Percentiles rank a stretch among this genome's conserved stretches.
phyloP scores from a whole-genome alignment of 306 rosid species.

The Prosopis cineraria region DNA sequence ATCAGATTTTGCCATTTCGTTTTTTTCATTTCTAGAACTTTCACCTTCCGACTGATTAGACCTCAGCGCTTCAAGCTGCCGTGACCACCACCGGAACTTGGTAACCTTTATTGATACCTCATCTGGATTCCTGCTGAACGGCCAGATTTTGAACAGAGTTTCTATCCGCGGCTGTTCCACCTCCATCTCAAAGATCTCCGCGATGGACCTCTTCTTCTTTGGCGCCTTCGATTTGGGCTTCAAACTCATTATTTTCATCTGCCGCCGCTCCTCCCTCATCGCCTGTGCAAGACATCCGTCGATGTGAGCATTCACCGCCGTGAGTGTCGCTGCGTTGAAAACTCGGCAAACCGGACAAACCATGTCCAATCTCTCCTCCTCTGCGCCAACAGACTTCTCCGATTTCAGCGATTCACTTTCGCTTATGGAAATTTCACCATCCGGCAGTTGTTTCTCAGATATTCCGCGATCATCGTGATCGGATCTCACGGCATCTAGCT shows the following conservation, averaged over 20 bases:
- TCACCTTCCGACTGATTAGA: conserved; percentile 37
- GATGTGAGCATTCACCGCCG: conserved; percentile 66
- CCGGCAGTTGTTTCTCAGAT: background rate
- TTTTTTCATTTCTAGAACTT: conserved; percentile 8
- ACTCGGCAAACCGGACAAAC: conserved; percentile 72
- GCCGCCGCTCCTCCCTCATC: conserved; percentile 45
- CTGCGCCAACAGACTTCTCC: background rate
- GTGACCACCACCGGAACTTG: conserved; percentile 80
- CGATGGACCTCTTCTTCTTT: conserved; percentile 84
- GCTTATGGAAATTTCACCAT: conserved; percentile 25
- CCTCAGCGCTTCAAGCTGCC: conserved; percentile 55
- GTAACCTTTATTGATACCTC: conserved; percentile 58
- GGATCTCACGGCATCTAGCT: conserved; percentile 54
- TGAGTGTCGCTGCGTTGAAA: conserved; percentile 60
- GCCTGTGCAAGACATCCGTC: conserved; percentile 64
- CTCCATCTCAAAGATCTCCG: conserved; percentile 67
- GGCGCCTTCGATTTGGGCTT: conserved; percentile 61
- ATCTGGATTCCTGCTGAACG: conserved; percentile 19
- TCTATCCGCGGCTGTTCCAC: conserved; percentile 23
- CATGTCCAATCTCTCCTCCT: conserved; percentile 53
- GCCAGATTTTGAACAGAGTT: conserved; percentile 36
- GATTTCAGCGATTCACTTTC: conserved; percentile 22
- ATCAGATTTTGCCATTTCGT: conserved; percentile 27
- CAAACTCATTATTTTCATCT: conserved; percentile 33
- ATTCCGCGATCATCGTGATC: background rate